These are phyloP conservation scores for Chaetothyriales sp. DNA, from an alignment of 2,329 filamentous ascomycete genomes.

Conservation along the genomic window DNA sequence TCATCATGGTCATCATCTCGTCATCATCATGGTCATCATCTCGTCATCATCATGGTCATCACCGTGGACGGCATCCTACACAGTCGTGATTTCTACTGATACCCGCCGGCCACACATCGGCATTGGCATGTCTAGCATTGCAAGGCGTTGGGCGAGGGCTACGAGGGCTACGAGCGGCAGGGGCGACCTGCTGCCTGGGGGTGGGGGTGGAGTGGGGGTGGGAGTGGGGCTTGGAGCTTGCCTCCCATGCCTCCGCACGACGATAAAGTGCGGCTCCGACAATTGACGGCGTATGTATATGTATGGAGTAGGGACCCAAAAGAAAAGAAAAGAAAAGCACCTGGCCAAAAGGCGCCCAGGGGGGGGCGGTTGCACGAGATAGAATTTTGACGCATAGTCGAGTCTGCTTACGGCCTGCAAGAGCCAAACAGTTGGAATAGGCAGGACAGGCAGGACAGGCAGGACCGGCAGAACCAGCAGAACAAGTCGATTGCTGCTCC, in stretches of 20 bases:
- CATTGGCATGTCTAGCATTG: neutral
- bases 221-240: neutral
- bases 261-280: neutral
- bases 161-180: neutral
- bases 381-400: neutral
- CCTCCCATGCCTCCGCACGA: neutral
- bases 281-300: neutral
- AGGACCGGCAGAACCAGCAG: too few species aligned
- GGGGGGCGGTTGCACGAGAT: neutral
- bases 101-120: neutral
- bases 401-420: too few species aligned
- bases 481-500: too few species aligned
- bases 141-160: neutral
- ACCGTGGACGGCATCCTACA: neutral
- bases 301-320: neutral
- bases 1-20: neutral
- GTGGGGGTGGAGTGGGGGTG: neutral
- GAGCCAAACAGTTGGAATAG: too few species aligned
- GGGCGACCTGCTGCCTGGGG: neutral
- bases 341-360: too few species aligned
- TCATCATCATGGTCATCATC: neutral
- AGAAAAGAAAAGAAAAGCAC: neutral
- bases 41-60: neutral
- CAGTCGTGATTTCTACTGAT: neutral
- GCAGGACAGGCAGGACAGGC: too few species aligned